Conservation (phyloP, 352 stramenopile species). For the Globisporangium spiculum region DNA sequence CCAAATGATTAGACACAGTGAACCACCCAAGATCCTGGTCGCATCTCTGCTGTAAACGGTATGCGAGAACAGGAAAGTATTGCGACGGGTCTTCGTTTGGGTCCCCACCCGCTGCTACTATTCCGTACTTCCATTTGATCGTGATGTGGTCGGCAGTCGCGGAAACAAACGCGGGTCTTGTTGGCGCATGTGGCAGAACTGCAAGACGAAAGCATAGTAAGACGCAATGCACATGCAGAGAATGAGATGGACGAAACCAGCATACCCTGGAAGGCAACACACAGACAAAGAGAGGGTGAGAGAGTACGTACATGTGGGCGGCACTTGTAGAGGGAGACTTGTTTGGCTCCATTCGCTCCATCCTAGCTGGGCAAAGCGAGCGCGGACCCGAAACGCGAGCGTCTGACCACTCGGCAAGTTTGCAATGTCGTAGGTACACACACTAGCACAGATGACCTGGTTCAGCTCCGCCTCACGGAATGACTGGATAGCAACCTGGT, state of each 20-base stretch:
- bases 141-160: constrained; percentile 32
- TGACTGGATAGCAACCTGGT: constrained; percentile 50
- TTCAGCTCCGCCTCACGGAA: constrained; percentile 27
- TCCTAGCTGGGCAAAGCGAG: constrained; percentile 24
- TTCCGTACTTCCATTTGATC: constrained; percentile 35
- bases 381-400: constrained; percentile 53
- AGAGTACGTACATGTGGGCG: constrained; percentile 26
- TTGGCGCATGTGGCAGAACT: constrained; percentile 37
- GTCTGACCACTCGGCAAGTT: constrained; percentile 27
- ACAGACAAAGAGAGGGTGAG: no score
- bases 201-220: background rate
- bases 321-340: constrained; percentile 33
- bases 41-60: constrained; percentile 53
- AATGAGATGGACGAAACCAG: background rate
- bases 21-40: constrained; percentile 43
- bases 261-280: background rate
- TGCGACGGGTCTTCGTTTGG: background rate
- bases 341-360: constrained; percentile 60
- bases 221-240: background rate
- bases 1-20: constrained; percentile 27
- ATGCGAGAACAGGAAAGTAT: constrained; percentile 44
- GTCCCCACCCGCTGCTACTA: background rate
- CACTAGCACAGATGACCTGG: constrained; percentile 21
- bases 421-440: constrained; percentile 25
- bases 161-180: constrained; percentile 36